These are phyloP conservation scores for Chlamydomonas sp. DNA, from an alignment of 139 green algal species.

Conservation along the genomic window DNA sequence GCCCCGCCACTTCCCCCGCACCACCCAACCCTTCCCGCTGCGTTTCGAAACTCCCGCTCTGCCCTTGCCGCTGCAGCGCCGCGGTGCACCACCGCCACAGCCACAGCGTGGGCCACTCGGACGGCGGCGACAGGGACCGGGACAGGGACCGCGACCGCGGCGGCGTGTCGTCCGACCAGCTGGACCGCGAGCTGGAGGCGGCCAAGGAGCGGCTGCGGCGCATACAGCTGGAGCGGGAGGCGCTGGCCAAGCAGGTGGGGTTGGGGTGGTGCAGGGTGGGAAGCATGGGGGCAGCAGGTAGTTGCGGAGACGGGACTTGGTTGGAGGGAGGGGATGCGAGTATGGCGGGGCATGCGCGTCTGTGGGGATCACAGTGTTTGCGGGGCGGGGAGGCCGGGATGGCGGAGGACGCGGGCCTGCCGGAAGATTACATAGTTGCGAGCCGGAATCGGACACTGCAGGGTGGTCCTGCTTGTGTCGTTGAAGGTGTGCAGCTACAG, in stretches of 20 bases:
- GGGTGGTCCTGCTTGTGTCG: too few relatives aligned
- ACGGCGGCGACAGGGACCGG: not conserved
- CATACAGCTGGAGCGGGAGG: conserved; percentile 51
- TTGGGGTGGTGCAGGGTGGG: not conserved
- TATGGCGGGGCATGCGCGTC: too few relatives aligned
- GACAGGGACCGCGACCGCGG: not conserved
- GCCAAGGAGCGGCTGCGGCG: conserved; percentile 43
- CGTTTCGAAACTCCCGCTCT: not conserved
- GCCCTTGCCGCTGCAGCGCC: not conserved
- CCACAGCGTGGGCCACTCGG: not conserved
- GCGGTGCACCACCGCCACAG: conserved; percentile 16
- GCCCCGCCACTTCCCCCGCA: too few relatives aligned
- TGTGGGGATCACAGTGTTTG: too few relatives aligned
- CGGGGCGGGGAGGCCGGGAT: too few relatives aligned
- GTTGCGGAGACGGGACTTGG: too few relatives aligned
- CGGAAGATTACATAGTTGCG: too few relatives aligned
- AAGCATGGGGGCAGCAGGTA: not conserved
- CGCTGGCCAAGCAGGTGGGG: conserved; percentile 38
- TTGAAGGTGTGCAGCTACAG: too few relatives aligned
- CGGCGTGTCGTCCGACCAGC: not conserved
- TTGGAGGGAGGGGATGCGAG: too few relatives aligned
- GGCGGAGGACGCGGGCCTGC: too few relatives aligned
- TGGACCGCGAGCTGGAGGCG: conserved; percentile 46
- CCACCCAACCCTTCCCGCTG: not conserved
- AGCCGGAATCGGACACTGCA: too few relatives aligned